phyloP scores from a whole-genome alignment of 2,329 filamentous ascomycete genomes.

The Didymella glomerata region DNA sequence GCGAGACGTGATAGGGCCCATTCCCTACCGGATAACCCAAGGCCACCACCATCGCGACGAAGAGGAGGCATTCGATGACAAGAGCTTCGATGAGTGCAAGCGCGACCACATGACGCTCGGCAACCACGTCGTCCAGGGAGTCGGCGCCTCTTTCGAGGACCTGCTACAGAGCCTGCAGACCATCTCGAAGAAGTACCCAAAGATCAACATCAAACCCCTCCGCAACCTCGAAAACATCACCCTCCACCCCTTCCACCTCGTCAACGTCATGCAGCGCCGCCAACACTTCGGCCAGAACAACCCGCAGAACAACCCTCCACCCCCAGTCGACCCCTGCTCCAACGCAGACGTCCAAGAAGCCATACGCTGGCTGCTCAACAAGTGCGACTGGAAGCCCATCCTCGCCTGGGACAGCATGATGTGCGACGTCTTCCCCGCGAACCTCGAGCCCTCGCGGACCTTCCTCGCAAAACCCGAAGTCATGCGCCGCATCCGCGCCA shows the following conservation, averaged over 20 bases:
- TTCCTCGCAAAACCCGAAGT: constrained; percentile 46
- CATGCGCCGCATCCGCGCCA: constrained; percentile 41
- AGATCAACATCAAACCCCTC: constrained; percentile 45
- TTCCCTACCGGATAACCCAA: constrained; percentile 46
- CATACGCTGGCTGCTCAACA: constrained; percentile 43
- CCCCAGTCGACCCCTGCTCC: constrained; percentile 37
- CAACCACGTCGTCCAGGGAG: constrained; percentile 46
- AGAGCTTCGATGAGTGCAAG: constrained; percentile 43
- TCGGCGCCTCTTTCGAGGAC: constrained; percentile 45
- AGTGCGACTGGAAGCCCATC: constrained; percentile 47
- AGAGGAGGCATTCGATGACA: constrained; percentile 49
- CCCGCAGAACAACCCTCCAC: constrained; percentile 23
- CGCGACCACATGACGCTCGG: constrained; percentile 48
- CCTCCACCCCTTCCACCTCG: constrained; percentile 47
- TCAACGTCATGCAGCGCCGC: constrained; percentile 45
- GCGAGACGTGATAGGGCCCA: constrained; percentile 44
- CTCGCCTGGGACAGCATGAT: constrained; percentile 49
- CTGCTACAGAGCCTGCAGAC: constrained; percentile 43
- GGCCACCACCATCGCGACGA: constrained; percentile 47
- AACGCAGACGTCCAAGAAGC: constrained; percentile 45
- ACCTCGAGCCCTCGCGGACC: constrained; percentile 40
- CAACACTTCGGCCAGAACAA: constrained; percentile 34
- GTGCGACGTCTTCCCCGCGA: constrained; percentile 50
- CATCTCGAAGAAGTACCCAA: constrained; percentile 43
- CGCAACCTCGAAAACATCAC: constrained; percentile 39